phyloP scores from a whole-genome alignment of 768 basidiomycete species.

The Piloderma croceum region DNA sequence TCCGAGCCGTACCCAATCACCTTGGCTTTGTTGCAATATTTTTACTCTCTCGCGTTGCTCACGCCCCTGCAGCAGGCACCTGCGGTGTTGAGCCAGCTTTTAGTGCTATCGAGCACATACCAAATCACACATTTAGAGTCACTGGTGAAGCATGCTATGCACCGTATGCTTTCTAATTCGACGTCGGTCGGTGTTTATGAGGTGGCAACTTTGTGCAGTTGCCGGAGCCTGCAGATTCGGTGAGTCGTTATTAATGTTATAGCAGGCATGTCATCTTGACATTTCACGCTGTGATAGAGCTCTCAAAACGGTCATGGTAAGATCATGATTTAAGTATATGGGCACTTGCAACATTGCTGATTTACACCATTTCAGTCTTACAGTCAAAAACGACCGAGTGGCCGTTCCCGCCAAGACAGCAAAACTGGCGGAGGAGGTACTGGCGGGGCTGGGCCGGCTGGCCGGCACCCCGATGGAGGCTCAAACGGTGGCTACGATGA shows the following conservation, averaged over 20 bases:
- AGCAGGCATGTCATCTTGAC: slow-evolving; percentile 6
- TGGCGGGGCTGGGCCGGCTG: slow-evolving; percentile 28
- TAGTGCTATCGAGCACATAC: slow-evolving; percentile 83
- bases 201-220: slow-evolving; percentile 87
- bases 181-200: slow-evolving; percentile 92
- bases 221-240: slow-evolving; percentile 86
- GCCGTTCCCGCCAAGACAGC: slow-evolving; percentile 44
- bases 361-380: slow-evolving; percentile 51
- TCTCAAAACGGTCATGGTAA: slow-evolving; percentile 79
- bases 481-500: slow-evolving; percentile 29
- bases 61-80: slow-evolving; percentile 91
- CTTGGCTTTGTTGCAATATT: slow-evolving; percentile 86
- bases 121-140: slow-evolving; percentile 65
- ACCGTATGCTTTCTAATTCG: slow-evolving; percentile 75
- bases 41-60: slow-evolving; percentile 80
- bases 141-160: slow-evolving; percentile 92
- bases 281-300: slow-evolving; percentile 40
- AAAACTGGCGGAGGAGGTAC: slow-evolving; percentile 39
- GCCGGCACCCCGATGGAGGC: slow-evolving; percentile 26
- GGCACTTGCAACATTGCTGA: slow-evolving; percentile 10
- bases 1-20: slow-evolving; percentile 89
- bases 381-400: slow-evolving; percentile 67
- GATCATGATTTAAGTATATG: no score
- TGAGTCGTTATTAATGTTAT: slow-evolving; percentile 34
- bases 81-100: slow-evolving; percentile 80